Base-by-base conservation (phyloP, 2,329 filamentous ascomycete genomes). In the Trichophyton schoenleinii region DNA sequence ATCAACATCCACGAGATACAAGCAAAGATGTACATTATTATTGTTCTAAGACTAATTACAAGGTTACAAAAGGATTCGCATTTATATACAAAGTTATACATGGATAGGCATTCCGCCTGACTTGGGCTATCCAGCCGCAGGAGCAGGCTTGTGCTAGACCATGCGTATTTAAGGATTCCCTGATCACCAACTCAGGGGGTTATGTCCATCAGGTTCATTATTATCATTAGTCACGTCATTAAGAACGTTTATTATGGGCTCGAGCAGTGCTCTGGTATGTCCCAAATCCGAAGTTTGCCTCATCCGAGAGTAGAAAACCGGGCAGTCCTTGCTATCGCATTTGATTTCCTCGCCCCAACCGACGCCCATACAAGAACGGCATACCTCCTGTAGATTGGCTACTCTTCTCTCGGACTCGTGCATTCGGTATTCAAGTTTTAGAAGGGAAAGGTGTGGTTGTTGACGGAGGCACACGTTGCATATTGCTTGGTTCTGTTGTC, bases 321-420 rank as follows among this genome's bases (percentile, higher is more conserved):
- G 88, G 70, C 94, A 99, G 74, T 96, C 92, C 71, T 88, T 84
- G 72, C 88, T 95, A 70, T 96, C 90, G 70, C 94, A 99, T 46
- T 75, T 80, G n/a, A 96, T 86, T 38, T 87, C 84, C 42, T 96
- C 92, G 1, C 83, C 77, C 65, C 85, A 87, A 2, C 87, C 79
- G 18, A 91, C 70, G 0, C 84, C 86, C 44, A 89, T 85, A 72
- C 94, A 99, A 67, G 83, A 88, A 63, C 87, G 84, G 73, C 94
- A 99, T 7, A 96, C 77, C 58, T 79, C 80, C 44, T 87, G 78
- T 6, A 96, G 74, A 63, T 90, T 83, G 52, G 77, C 71, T 9
- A 83, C 81, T 63, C 81, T 83, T 67, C 77, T 80, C 72, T 95
- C 88, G 58, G 84, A 83, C 2, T 74, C 75, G 46, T 79, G 79